Base-by-base conservation (phyloP, 805 yeast genomes). In the Kodamaea nitidulidarum region DNA sequence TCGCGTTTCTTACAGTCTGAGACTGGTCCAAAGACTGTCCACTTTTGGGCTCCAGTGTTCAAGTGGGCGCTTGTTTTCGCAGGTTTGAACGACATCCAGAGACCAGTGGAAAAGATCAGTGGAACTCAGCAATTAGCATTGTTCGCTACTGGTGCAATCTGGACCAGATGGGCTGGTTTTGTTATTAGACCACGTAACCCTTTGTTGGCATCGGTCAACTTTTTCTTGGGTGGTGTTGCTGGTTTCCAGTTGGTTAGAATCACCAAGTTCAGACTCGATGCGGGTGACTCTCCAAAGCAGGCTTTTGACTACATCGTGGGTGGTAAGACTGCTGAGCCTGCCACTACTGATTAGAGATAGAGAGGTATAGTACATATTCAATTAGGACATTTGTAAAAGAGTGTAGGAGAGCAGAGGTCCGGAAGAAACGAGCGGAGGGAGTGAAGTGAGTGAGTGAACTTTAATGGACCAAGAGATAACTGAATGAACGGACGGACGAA, bases 1-100 rank as follows among this genome's bases (percentile, higher is more conserved):
- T 65, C 75, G 44, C 75, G 85, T 55, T 88, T 81, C 57, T 59
- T 87, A 58, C 77, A 81, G 52, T 81, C 96, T 12, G 95, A 84
- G 59, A 87, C 98, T 14, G 98, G 98, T 22, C 98, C 98, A 29
- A 81, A 69, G 59, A 91, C 98, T n/a, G 90, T 93, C 41, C 98
- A 91, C 60, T 91, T 91, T 66, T 91, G 98, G 98, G 95, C 74
- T 1, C 73, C 73, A 8, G 67, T 67, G 4, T 55, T 65, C 48
- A 69, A 82, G 68, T 91, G 98, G 98, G 73, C 85, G 11, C 72
- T 91, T 45, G 98, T 93, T 20, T 52, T 88, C 51, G 98, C 98
- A 11, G 98, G 98, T 42, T 71, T 87, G 46, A 81, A 75, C 55
- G 98, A 91, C 63, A 68, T 84, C 46, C 73, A 77, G 47, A 81